Conservation (phyloP, 805 yeast genomes). For the Teunomyces stri region DNA sequence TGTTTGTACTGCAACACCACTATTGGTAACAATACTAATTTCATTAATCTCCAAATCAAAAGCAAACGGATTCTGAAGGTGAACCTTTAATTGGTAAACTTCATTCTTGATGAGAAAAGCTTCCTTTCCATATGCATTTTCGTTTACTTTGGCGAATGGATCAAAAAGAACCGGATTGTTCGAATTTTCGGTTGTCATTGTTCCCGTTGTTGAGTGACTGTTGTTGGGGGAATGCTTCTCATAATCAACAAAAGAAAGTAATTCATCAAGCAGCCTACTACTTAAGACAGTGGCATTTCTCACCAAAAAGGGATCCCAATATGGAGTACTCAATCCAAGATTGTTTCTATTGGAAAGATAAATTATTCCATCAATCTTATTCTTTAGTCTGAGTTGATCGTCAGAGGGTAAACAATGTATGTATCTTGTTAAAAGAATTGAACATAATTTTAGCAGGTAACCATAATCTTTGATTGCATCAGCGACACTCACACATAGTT, state of each 20-base stretch:
- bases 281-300: constrained; percentile 44
- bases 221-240: constrained; percentile 12
- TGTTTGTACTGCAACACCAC: constrained; percentile 28
- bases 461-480: constrained; percentile 47
- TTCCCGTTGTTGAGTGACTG: neutral
- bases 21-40: constrained; percentile 38
- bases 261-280: constrained; percentile 28
- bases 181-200: neutral
- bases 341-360: constrained; percentile 21
- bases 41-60: constrained; percentile 65
- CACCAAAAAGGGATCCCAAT: constrained; percentile 75
- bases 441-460: constrained; percentile 42
- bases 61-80: constrained; percentile 75
- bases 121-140: constrained; percentile 48
- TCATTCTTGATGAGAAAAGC: constrained; percentile 44
- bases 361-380: constrained; percentile 24
- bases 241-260: constrained; percentile 38
- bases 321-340: constrained; percentile 33
- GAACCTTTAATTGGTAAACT: constrained; percentile 52
- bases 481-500: constrained; percentile 51
- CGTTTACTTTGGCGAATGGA: constrained; percentile 39
- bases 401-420: constrained; percentile 50
- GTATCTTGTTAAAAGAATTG: constrained; percentile 55
- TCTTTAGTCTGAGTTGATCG: constrained; percentile 53
- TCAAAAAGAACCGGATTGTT: constrained; percentile 42